Evolutionary conservation across 352 stramenopile genomes (phyloP), one percentile per base, ranked within the genome.

Genomic region (Phytophthora capsici): DNA sequence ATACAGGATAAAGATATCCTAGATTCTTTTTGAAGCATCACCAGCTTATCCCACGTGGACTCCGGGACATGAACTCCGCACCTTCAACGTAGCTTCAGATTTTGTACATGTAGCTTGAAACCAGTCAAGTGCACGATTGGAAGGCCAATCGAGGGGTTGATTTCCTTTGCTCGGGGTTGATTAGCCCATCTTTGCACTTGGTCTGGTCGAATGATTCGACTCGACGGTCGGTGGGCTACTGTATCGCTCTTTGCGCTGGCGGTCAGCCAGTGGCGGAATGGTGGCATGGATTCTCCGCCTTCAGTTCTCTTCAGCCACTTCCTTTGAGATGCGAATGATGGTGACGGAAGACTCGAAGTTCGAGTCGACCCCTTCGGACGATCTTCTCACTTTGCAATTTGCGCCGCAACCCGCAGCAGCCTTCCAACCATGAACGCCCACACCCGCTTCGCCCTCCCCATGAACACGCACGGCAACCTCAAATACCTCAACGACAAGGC

Each of bases 401-500:
- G 25, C 58, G 46, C 10, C 41, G n/a, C 37, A 28, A 22, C 13
- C 14, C 32, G n/a, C 44, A 51, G 43, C 43, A 25, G 13, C 30
- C 37, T 19, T 16, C 25, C 16, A 51, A 16, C 50, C 23, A 43
- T 71, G 63, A 71, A 48, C 57, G 56, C 34, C 10, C 63, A 71
- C 49, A 45, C 45, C 7, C 56, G 48, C 63, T 61, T 66, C 43
- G 64, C 51, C 7, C 56, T 66, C 32, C 52, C 58, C 28, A 22
- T 73, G 22, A 74, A 66, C 61, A 66, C 66, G 22, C 60, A 48
- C 41, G 17, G 53, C 23, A 64, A 61, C 49, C 52, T 73, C 60
- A 62, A 55, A 26, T 34, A 60, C 44, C 41, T 74, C 37, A 49
- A 57, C 54, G 66, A 61, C 48, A 51, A 57, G 34, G 23, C 56